Base-by-base conservation (phyloP, 768 basidiomycete species). In the Termitomyces sp. region DNA sequence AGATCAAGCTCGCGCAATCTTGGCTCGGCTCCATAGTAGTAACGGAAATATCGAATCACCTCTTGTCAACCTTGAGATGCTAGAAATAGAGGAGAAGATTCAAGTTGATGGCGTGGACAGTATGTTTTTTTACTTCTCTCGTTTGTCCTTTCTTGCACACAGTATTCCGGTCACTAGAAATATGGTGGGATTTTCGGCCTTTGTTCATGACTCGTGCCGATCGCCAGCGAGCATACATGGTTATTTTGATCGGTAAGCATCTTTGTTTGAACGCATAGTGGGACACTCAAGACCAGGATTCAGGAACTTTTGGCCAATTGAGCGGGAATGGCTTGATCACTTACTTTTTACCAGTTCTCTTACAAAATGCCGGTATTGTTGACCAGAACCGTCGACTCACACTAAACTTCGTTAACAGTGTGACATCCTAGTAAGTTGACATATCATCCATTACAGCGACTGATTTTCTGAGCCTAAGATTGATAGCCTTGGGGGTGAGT, bases 101-200 rank as follows among this genome's bases (percentile, higher is more conserved):
- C 63, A 70, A 10, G 63, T 83, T 28, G 73, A 77, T 53, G 81
- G 79, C 13, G 70, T 63, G 22, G 77, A 78, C 63, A 79, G 77
- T 80, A 56, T 43, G 76, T 68, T 44, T 75, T 68, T 40, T 28
- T n/a, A 7, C 16, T n/a, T 33, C 43, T 60, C 24, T 4, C 40
- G 13, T 9, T 35, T 14, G 9, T 32, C 28, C 44, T 48, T 32
- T 43, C 5, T 1, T 26, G 24, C 50, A 16, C 50, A 51, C 9
- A 24, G 16, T 26, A 16, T 16, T 14, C 30, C 26, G 33, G 6
- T 16, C 12, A 40, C 4, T 54, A 77, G 78, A 79, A 60, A 66
- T 67, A 33, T 83, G 76, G 75, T 84, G 81, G 81, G 81, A 83
- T 64, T 83, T 80, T 71, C 68, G 78, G 42, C 75, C 77, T 12